Percentiles rank a stretch among this genome's conserved stretches.
These are phyloP conservation scores for Corchorus capsularis DNA, from an alignment of 345 rosid genomes.

Conservation along the genomic window DNA sequence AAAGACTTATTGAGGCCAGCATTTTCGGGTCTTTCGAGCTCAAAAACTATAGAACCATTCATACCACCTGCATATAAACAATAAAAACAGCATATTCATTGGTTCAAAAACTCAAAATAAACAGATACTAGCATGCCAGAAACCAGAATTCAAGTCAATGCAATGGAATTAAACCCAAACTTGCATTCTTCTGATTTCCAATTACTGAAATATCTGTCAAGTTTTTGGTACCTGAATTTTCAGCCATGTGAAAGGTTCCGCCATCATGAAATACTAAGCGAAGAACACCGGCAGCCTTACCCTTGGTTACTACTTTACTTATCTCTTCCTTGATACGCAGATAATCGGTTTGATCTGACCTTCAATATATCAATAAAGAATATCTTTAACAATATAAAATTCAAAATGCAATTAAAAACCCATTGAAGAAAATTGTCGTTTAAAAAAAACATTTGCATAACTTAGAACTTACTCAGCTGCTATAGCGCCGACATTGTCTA, in stretches of 20 bases:
- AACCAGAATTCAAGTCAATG: neutral
- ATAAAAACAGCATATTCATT: neutral
- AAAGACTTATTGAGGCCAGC: constrained; percentile 77
- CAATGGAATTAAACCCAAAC: neutral
- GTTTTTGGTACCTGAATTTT: constrained; percentile 49
- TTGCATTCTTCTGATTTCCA: neutral
- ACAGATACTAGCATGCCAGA: neutral
- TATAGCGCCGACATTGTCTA: constrained; percentile 27
- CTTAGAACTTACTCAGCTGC: constrained; percentile 59
- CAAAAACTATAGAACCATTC: constrained; percentile 85
- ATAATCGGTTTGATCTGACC: constrained; percentile 37
- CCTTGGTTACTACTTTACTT: constrained; percentile 73
- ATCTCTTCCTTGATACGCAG: constrained; percentile 50
- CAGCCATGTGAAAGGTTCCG: constrained; percentile 74
- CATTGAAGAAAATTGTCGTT: neutral
- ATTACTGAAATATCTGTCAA: neutral
- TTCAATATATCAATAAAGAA: constrained; percentile 26
- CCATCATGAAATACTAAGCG: constrained; percentile 97
- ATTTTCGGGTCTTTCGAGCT: constrained; percentile 93
- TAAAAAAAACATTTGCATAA: neutral
- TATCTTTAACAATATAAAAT: neutral
- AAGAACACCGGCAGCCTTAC: constrained; percentile 95
- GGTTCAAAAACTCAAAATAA: neutral
- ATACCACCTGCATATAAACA: constrained; percentile 66
- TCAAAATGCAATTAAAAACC: neutral